phyloP scores from a whole-genome alignment of 257 asterid genomes.

The Fraxinus cuspidata region DNA sequence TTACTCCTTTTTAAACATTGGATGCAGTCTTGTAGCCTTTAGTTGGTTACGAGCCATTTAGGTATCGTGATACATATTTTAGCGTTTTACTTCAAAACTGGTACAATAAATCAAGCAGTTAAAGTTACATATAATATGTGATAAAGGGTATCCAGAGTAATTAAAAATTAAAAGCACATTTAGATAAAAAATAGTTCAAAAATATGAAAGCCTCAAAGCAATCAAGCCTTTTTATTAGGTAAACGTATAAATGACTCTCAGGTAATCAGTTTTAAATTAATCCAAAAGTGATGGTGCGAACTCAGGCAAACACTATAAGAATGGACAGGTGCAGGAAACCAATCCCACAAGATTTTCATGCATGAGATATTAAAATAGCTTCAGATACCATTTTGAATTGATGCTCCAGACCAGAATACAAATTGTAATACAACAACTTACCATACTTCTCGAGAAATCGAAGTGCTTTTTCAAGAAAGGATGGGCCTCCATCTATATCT shows the following conservation, averaged over 20 bases:
- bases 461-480: no score
- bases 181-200: neutral
- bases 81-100: constrained; percentile 13
- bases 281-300: neutral
- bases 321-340: constrained; percentile 11
- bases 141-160: neutral
- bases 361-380: constrained; percentile 10
- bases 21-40: no score
- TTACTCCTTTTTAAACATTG: no score
- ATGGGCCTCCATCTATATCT: no score
- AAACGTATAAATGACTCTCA: neutral
- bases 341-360: neutral
- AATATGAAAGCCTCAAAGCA: neutral
- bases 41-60: no score
- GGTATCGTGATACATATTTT: neutral
- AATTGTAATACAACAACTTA: no score
- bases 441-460: no score
- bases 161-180: neutral
- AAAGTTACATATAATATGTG: constrained; percentile 9
- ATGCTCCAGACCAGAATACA: constrained; percentile 17
- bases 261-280: constrained; percentile 7
- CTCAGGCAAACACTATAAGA: constrained; percentile 8
- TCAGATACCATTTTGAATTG: constrained; percentile 20
- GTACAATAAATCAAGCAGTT: constrained; percentile 14
- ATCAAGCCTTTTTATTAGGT: neutral